Evolutionary conservation across 2,329 filamentous ascomycete species (phyloP).

Genomic region (Alternaria angustiovoidea): DNA sequence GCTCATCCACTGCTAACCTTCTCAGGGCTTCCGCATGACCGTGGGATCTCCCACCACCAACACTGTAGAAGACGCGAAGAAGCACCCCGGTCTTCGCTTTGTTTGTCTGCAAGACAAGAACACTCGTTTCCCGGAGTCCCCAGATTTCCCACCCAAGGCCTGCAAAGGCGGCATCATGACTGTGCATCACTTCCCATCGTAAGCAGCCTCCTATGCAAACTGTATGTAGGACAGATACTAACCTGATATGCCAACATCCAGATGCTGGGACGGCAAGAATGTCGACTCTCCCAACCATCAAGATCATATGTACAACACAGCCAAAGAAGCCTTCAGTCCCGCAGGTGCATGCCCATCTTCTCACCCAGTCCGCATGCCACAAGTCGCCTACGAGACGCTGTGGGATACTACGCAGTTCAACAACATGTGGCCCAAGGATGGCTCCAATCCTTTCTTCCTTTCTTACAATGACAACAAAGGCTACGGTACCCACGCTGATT

Average conservation of each 20-base stretch:
- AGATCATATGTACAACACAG: conserved; percentile 52
- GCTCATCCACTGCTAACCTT: neutral
- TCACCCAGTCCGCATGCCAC: conserved; percentile 42
- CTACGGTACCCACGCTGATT: conserved; percentile 42
- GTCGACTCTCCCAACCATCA: conserved; percentile 64
- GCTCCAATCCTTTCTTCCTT: conserved; percentile 38
- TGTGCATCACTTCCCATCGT: conserved; percentile 33
- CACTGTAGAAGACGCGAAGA: conserved; percentile 15
- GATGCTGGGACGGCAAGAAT: conserved; percentile 59
- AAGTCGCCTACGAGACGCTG: conserved; percentile 43
- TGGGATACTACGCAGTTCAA: conserved; percentile 41
- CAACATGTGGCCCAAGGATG: conserved; percentile 38
- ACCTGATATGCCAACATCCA: neutral
- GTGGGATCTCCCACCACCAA: conserved; percentile 41
- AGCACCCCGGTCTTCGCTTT: conserved; percentile 6
- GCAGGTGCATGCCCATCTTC: conserved; percentile 36
- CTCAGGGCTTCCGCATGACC: conserved; percentile 45
- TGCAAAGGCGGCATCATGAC: conserved; percentile 17
- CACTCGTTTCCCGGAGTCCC: conserved; percentile 23
- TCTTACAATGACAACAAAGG: conserved; percentile 36
- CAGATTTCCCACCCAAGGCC: conserved; percentile 15
- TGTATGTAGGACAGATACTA: neutral
- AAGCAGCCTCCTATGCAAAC: neutral
- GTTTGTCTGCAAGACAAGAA: conserved; percentile 31
- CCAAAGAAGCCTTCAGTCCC: conserved; percentile 28